Evolutionary conservation across 2,329 filamentous ascomycete genomes (phyloP), one percentile per base, ranked within the genome.

Genomic region (Fusarium buharicum): DNA sequence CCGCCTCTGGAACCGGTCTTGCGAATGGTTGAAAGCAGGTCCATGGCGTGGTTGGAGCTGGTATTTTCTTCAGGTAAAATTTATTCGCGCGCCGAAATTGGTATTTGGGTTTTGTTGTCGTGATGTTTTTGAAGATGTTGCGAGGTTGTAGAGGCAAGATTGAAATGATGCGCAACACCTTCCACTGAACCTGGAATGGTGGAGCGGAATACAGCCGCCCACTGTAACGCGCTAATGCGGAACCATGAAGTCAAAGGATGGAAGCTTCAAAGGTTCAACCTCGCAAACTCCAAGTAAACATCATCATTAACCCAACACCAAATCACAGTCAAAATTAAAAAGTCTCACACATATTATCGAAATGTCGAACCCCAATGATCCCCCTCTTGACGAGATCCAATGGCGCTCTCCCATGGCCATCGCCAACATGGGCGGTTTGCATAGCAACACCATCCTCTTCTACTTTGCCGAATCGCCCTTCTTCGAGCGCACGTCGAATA

Each of bases 1-100:
- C 95, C 95, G 72, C 95, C 95, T 67, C 95, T 90, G 70, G 92
- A 95, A 75, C 96, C 94, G 16, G 83, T 80, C 79, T 99, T 98
- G 72, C 93, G 92, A 61, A 99, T 90, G 37, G 91, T 92, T 57
- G 93, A 91, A 50, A 98, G 87, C 51, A 99, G 86, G 84, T 99
- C 95, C 95, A 99, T 97, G 53, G 58, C 52, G 45, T 22, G 14
- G 16, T 13, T 14, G 9, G 13, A 24, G 7, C 4, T 17, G 14
- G 6, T 14, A 16, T 31, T 11, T 10, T 27, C 24, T 27, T 27
- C 10, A 17, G 18, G 33, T 2, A 12, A 8, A 18, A 31, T 13
- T 41, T 47, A 5, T 9, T 27, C 28, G 11, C 7, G 28, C 14
- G 31, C n/a, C 33, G 20, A 20, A 22, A 27, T 27, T 7, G 5